phyloP scores from a whole-genome alignment of 345 rosid species.

The Punica granatum region DNA sequence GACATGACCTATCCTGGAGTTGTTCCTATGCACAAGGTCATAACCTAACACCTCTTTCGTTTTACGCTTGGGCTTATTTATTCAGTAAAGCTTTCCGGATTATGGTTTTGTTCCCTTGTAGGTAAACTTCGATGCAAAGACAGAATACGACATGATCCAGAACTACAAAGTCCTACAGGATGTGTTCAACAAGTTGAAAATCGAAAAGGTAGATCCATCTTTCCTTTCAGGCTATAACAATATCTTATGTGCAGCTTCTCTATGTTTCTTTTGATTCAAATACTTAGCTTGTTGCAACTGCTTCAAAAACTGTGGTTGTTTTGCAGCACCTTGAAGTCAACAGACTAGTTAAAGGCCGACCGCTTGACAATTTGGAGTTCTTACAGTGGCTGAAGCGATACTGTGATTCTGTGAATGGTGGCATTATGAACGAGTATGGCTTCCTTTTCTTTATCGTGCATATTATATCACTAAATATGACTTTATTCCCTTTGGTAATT shows the following conservation, averaged over 20 bases:
- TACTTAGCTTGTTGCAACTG: background rate
- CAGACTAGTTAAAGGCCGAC: constrained; percentile 83
- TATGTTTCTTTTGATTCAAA: background rate
- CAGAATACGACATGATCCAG: constrained; percentile 96
- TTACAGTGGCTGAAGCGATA: constrained; percentile 93
- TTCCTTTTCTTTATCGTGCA: background rate
- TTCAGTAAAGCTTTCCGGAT: background rate
- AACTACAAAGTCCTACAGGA: constrained; percentile 98
- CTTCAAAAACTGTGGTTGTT: background rate
- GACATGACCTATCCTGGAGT: constrained; percentile 95
- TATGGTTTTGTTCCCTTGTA: constrained; percentile 10
- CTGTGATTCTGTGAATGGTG: constrained; percentile 94
- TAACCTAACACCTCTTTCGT: background rate
- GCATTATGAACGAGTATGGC: constrained; percentile 86
- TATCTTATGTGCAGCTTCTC: background rate
- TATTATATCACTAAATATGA: background rate
- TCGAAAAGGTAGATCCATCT: constrained; percentile 54
- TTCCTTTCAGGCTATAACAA: background rate
- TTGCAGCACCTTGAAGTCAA: constrained; percentile 56
- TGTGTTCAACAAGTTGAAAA: constrained; percentile 82
- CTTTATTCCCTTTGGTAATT: background rate
- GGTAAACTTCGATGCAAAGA: constrained; percentile 94
- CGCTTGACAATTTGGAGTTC: constrained; percentile 97
- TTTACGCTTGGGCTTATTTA: background rate
- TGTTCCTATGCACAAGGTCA: constrained; percentile 97